Evolutionary conservation across 1,139 yeast species (phyloP), one percentile per base, ranked within the genome.

Genomic region (Pichia sorboxylosa): DNA sequence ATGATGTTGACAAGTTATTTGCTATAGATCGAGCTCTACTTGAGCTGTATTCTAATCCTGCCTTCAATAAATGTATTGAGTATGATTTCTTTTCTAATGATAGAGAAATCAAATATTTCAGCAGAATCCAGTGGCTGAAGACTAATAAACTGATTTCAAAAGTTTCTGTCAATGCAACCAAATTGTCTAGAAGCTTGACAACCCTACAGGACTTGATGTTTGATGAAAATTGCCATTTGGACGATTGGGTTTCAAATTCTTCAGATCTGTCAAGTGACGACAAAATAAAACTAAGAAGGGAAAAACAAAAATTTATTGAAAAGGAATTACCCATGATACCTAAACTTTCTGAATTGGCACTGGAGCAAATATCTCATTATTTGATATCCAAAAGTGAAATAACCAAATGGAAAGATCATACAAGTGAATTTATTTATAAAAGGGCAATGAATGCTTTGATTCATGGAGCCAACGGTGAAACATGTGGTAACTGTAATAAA

Each of bases 401-500:
- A 1, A 51, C 52, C 33, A 44, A 47, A 13, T 69, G 76, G 75
- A 62, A 60, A 36, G 46, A 45, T 29, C 47, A 49, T 13, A 52
- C 66, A 0, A 63, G 64, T 6, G 55, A 52, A 10, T 39, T 57
- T 13, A 51, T 59, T 24, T 66, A 61, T 28, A 46, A 48, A 30
- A 45, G 61, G 38, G 58, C 69, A 2, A 58, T 65, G 10, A 57
- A 55, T 33, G 70, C 75, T 1, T 45, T 65, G 24, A 58, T 63
- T 17, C 60, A 60, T 41, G 66, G 69, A 0, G 52, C 58, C 13
- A 61, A 62, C 36, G 61, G 60, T n/a, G 69, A 66, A 35, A 48
- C 57, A 0, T 74, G 82, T 44, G 69, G 73, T 2, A 55, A 57
- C 17, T 74, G 82, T 44, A 48, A 55, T 2, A 34, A 47, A 6